Conservation (phyloP, 805 yeast species). For the Myxozyma vanderwaltii region DNA sequence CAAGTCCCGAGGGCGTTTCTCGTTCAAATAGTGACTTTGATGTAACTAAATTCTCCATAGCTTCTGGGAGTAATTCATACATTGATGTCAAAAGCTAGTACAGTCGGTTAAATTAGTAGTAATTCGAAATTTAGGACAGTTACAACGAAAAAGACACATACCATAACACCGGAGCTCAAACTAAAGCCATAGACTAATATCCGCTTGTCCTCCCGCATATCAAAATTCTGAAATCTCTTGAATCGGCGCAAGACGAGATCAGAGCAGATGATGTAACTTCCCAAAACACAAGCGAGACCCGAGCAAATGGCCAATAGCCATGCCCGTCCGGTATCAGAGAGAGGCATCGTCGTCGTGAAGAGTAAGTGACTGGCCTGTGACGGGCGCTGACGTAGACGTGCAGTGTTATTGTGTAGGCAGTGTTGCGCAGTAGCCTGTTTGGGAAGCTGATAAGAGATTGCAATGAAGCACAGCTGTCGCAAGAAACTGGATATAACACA, state of each 20-base stretch:
- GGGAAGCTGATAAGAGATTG: no score
- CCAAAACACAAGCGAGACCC: slow-evolving; percentile 69
- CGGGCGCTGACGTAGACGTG: no score
- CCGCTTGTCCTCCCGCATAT: slow-evolving; percentile 58
- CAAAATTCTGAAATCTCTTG: slow-evolving; percentile 52
- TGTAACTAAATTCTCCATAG: slow-evolving; percentile 50
- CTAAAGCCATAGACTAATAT: slow-evolving; percentile 76
- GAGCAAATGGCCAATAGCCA: slow-evolving; percentile 69
- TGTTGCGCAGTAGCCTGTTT: no score
- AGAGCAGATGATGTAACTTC: slow-evolving; percentile 64
- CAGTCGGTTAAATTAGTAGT: background rate
- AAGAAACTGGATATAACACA: no score
- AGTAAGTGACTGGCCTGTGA: no score
- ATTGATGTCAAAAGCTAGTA: slow-evolving; percentile 62
- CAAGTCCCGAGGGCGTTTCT: slow-evolving; percentile 42
- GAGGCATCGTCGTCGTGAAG: no score
- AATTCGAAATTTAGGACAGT: background rate
- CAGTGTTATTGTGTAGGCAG: no score
- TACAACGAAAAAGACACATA: slow-evolving; percentile 35
- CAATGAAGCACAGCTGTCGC: no score
- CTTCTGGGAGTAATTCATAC: slow-evolving; percentile 74
- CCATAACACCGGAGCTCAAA: slow-evolving; percentile 77
- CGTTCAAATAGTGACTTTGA: slow-evolving; percentile 38
- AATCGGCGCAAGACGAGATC: slow-evolving; percentile 57
- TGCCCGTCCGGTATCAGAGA: slow-evolving; percentile 44